Evolutionary conservation across 768 basidiomycete species (phyloP), one percentile per base, ranked within the genome.

Genomic region (Pisolithus sp.): DNA sequence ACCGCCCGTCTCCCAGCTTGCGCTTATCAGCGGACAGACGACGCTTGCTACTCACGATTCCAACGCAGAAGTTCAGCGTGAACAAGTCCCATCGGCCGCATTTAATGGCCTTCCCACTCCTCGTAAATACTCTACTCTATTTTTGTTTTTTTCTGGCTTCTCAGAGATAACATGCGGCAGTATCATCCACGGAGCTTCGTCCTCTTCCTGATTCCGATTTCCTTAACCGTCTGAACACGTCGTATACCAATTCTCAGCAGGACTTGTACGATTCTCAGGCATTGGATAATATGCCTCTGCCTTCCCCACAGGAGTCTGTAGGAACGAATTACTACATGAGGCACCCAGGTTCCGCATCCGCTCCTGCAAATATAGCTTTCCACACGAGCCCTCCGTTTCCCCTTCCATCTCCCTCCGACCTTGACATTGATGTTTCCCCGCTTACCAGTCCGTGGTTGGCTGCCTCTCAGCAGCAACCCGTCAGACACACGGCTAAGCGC

Each of bases 371-470:
- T 50, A 73, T 90, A 30, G 88, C 82, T 4, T 91, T 91, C 60
- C 73, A 72, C 10, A 71, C 59, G 12, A 73, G 66, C n/a, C 74
- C 59, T 56, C 71, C 68, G 36, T 62, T 63, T 37, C 61, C 69
- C 2, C 65, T 76, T 12, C 68, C 74, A 2, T 75, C 75, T 17
- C 72, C 76, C 0, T 67, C 72, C 20, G 81, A 86, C 50, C 66
- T 86, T 24, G 86, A 85, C 52, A 75, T 83, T 52, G 85, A 91
- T 54, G 80, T 91, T 45, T 88, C 86, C 1, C 88, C 89, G 0
- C 70, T 91, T 20, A 86, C 86, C 0, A 89, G 87, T 57, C 88
- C 88, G 1, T 89, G 88, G 86, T 74, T 91, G 0, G 85, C 81
- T 4, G 78, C 86, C 5, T 74, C 78, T 48, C 74, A 76, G 23